Base-by-base conservation (phyloP, 805 yeast genomes). In the Lipomyces yamanashiensis region DNA sequence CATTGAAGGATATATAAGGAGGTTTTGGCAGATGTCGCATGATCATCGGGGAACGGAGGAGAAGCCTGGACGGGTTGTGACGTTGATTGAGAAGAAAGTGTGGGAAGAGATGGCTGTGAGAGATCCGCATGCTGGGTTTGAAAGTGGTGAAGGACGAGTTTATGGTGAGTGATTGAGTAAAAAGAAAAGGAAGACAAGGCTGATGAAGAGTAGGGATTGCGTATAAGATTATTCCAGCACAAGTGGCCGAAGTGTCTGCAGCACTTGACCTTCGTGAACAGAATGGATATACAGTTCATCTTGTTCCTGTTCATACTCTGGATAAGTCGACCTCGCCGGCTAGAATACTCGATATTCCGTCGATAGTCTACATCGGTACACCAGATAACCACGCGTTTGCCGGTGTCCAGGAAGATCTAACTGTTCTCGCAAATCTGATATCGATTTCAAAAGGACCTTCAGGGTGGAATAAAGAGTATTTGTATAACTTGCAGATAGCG, bases 11-110 rank as follows among this genome's bases (percentile, higher is more conserved):
- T 91, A 79, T 69, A 84, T 87, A 0, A 81, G 98, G 21, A 77
- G 97, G 51, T 92, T 92, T 73, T 92, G 97, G 97, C 98, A 92
- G 75, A 48, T 48, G 54, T 87, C 95, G 10, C 85, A 87, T 28
- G 98, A 92, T 74, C 97, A 93, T 74, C 77, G 98, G 58, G 98
- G 98, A 0, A 88, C 96, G 0, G 91, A 90, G 0, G 89, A 84
- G 61, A 73, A 77, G n/a, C 96, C 96, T 0, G 98, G 98, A 0
- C 76, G 98, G 40, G 98, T 92, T 1, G 97, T 84, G 9, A 92
- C 98, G 0, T 77, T 92, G 52, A 79, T 92, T 0, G 83, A 92
- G 9, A 78, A 83, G 51, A 81, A 82, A 7, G 72, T 70, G 68
- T 78, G 80, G 80, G 85, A 85, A 62, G 79, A 88, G 17, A 13